A percentile compares a stretch with the other conserved stretches of the same genome.
Conservation (phyloP, 192 early-diverging fungal species). For the Podochytrium sp. region DNA sequence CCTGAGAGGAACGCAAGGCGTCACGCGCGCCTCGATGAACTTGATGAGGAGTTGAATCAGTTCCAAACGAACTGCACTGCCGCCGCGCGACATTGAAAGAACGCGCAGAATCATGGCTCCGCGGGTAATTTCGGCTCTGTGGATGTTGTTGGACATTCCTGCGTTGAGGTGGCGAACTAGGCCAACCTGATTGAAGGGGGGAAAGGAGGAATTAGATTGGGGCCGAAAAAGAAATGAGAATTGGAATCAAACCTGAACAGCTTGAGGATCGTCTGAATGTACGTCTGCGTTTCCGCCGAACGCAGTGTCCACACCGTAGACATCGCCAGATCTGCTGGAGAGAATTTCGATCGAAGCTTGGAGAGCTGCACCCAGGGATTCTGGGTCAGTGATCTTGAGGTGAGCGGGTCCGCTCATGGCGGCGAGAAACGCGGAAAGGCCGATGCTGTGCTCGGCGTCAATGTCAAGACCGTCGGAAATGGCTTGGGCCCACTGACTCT, state of each 20-base stretch:
- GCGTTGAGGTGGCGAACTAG: not conserved
- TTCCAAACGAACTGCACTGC: not conserved
- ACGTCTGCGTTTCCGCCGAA: slow-evolving; percentile 15
- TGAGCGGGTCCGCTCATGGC: not conserved
- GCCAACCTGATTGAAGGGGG: too few relatives aligned
- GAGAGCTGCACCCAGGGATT: not conserved
- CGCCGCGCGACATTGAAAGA: slow-evolving; percentile 6
- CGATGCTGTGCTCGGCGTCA: not conserved
- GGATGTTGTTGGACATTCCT: not conserved
- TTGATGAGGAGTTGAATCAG: slow-evolving; percentile 5
- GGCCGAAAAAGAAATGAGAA: too few relatives aligned
- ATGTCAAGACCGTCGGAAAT: not conserved
- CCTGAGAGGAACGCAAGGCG: not conserved
- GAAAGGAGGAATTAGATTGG: too few relatives aligned
- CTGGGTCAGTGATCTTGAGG: not conserved
- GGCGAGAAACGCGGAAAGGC: not conserved
- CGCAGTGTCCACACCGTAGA: slow-evolving; percentile 1
- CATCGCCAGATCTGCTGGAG: not conserved
- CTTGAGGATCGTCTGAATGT: not conserved
- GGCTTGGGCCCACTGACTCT: not conserved
- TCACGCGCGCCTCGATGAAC: not conserved
- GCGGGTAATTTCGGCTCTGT: not conserved
- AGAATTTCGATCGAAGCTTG: not conserved
- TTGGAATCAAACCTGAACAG: not conserved
- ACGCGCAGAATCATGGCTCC: slow-evolving; percentile 21